These are phyloP conservation scores for Entomortierella lignicola DNA, from an alignment of 192 early-diverging fungal genomes.

Conservation along the genomic window DNA sequence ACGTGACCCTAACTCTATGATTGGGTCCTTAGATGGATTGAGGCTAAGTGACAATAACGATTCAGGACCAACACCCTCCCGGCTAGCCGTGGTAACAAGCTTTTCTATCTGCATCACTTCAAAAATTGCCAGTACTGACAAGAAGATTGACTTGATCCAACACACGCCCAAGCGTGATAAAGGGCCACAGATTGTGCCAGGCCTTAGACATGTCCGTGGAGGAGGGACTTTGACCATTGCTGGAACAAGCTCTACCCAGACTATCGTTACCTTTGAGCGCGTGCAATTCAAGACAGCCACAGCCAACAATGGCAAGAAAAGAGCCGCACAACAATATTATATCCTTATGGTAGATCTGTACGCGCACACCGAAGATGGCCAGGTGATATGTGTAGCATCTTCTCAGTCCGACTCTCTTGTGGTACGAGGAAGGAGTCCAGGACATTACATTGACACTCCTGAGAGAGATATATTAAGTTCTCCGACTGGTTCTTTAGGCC, in stretches of 20 bases:
- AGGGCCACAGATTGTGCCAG: conserved; percentile 82
- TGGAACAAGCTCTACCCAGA: conserved; percentile 27
- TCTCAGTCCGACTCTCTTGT: conserved; percentile 79
- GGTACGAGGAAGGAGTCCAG: conserved; percentile 89
- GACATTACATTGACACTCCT: conserved; percentile 80
- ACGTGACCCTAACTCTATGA: conserved; percentile 10
- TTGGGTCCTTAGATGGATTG: conserved; percentile 3
- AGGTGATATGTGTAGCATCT: conserved; percentile 64
- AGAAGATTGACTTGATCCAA: conserved; percentile 82
- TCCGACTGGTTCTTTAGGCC: neutral
- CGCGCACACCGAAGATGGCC: conserved; percentile 70
- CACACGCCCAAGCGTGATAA: conserved; percentile 94
- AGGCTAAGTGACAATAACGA: conserved; percentile 1
- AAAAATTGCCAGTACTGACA: conserved; percentile 71
- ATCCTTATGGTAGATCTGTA: conserved; percentile 75
- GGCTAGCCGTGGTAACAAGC: conserved; percentile 32
- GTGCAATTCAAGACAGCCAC: conserved; percentile 96
- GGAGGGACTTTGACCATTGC: conserved; percentile 61
- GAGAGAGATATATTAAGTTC: conserved; percentile 16
- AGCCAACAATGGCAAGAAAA: conserved; percentile 89
- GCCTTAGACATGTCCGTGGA: conserved; percentile 60
- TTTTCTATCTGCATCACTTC: conserved; percentile 83
- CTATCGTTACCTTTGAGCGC: conserved; percentile 82
- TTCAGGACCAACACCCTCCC: neutral
- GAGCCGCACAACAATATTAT: conserved; percentile 94